Evolutionary conservation across 2,329 filamentous ascomycete species (phyloP), one percentile per base, ranked within the genome.

Genomic region (Periconia macrospinosa): DNA sequence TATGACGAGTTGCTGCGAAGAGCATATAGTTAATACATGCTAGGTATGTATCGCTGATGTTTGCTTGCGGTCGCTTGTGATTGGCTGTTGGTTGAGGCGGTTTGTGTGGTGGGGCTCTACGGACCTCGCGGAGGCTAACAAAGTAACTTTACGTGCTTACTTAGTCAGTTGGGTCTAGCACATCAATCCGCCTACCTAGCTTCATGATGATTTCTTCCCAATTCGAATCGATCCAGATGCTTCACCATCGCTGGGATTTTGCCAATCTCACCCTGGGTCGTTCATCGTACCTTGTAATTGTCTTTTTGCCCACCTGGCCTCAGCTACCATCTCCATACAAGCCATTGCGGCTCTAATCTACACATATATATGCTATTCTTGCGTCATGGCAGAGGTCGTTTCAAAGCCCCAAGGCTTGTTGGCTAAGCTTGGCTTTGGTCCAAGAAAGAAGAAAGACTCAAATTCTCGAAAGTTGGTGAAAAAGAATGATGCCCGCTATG

Each of bases 361-460:
- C n/a, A n/a, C n/a, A n/a, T n/a, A n/a, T n/a, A n/a, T n/a, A n/a
- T n/a, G 23, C 23, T 27, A 27, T 27, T 27, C 23, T 3, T 27
- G 27, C 10, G 33, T 15, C 27, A 55, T 55, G 53, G 30, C 49
- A 20, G 49, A 55, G 14, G 18, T 49, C 20, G 18, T 46, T 9
- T 17, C 49, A 47, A 49, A 46, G 23, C 42, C 45, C 18, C 44
- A 41, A 9, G 43, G 53, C 7, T 46, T 55, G 18, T 50, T 49
- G 33, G 43, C 46, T 17, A 55, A 37, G 33, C 45, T 55, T n/a
- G 53, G 53, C 10, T 52, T 55, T 19, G 43, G 37, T 10, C 41
- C 46, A 19, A 30, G n/a, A 10, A 45, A 44, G 2, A 41, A 46
- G 6, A 54, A 54, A 41, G 30, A 47, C 45, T 19, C 30, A 6